These are phyloP conservation scores for Nannochloropsis granulata DNA, from an alignment of 108 stramenopile species.

Conservation along the genomic window DNA sequence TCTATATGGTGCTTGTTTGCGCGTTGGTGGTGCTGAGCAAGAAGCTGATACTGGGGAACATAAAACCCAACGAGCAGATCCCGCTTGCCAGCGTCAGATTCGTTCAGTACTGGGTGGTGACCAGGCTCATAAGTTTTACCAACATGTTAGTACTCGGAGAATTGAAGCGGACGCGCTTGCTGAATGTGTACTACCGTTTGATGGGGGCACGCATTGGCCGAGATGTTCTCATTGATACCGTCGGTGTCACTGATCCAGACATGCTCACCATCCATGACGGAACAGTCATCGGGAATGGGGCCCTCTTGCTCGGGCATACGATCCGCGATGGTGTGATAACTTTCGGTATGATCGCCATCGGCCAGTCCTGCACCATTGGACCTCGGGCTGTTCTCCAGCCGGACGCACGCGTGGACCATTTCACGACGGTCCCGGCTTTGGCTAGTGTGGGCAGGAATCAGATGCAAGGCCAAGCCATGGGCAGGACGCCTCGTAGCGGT, in stretches of 20 bases:
- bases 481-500: not conserved
- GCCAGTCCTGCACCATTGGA: not conserved
- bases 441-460: not conserved
- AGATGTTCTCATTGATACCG: slow-evolving; percentile 15
- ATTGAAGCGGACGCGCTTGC: slow-evolving; percentile 3
- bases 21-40: not conserved
- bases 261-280: slow-evolving; percentile 10
- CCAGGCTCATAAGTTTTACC: slow-evolving; percentile 8
- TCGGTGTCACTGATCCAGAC: slow-evolving; percentile 16
- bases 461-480: not conserved
- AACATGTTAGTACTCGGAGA: slow-evolving; percentile 6
- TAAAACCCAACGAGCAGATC: not conserved
- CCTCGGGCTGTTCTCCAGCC: not conserved
- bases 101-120: slow-evolving; percentile 6
- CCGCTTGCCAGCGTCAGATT: not conserved
- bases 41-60: not conserved
- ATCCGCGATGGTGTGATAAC: not conserved
- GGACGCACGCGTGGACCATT: not conserved
- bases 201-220: slow-evolving; percentile 11
- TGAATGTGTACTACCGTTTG: slow-evolving; percentile 9
- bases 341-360: not conserved
- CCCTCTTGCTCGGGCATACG: not conserved
- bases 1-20: not conserved
- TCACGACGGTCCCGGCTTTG: not conserved
- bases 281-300: slow-evolving; percentile 1